phyloP scores from a whole-genome alignment of 495 filamentous ascomycete species.

The Daldinia childiae region DNA sequence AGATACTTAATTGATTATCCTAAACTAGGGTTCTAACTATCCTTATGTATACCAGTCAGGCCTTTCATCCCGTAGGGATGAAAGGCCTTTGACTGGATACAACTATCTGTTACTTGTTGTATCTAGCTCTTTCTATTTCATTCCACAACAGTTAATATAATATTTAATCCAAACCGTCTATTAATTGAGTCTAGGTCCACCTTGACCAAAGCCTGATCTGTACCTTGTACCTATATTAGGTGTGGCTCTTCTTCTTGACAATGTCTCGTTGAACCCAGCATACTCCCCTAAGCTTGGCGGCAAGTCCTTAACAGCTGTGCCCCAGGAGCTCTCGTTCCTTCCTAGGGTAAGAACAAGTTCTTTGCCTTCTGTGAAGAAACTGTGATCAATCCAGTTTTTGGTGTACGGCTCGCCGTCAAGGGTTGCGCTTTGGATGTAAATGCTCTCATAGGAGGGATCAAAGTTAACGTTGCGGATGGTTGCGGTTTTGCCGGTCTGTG shows the following conservation, averaged over 20 bases:
- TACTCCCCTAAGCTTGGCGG: slow-evolving; percentile 65
- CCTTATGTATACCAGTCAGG: too few species aligned
- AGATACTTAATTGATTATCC: too few species aligned
- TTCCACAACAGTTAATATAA: too few species aligned
- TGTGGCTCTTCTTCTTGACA: slow-evolving; percentile 14
- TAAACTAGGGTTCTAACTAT: too few species aligned
- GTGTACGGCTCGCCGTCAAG: slow-evolving; percentile 71
- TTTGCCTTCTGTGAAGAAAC: slow-evolving; percentile 76
- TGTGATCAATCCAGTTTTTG: slow-evolving; percentile 77
- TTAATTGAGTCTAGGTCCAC: slow-evolving; percentile 18
- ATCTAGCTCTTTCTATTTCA: too few species aligned
- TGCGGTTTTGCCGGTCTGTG: slow-evolving; percentile 69
- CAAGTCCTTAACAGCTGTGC: slow-evolving; percentile 68
- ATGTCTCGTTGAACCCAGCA: slow-evolving; percentile 44
- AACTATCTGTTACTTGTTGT: too few species aligned
- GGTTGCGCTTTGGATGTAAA: slow-evolving; percentile 78
- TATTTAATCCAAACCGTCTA: not conserved
- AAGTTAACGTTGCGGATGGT: slow-evolving; percentile 69
- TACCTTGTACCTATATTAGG: slow-evolving; percentile 30
- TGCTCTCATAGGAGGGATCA: slow-evolving; percentile 66
- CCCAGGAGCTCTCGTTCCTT: slow-evolving; percentile 72
- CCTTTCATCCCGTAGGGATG: too few species aligned
- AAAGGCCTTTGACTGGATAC: too few species aligned
- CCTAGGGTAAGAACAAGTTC: slow-evolving; percentile 74
- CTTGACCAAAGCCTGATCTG: slow-evolving; percentile 24